Evolutionary conservation across 2,329 filamentous ascomycete genomes (phyloP), one percentile per base, ranked within the genome.

Genomic region (Fusarium sp.): DNA sequence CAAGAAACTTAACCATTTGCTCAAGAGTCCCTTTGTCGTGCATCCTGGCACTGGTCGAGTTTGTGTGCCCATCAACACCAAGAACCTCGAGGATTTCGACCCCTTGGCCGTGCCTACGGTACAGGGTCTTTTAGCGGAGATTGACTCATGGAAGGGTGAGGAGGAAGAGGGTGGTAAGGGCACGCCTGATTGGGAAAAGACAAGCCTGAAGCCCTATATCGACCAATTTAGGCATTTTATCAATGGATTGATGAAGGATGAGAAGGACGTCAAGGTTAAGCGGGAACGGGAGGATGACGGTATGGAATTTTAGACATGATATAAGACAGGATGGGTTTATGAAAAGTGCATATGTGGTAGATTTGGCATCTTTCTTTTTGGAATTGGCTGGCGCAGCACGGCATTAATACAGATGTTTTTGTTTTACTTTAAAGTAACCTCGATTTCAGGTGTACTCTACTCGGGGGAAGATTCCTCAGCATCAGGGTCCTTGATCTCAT

Each of bases 1-100:
- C 76, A 98, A 98, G 84, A 97, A 97, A 78, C 88, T 97, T 58
- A 98, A 97, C 82, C 96, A 99, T 86, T 88, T 99, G 85, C 89
- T 99, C 72, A 99, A 99, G 79, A 94, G 91, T 65, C 96, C 96
- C 1, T 99, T 99, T 75, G 95, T 97, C 63, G 90, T 99, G 37
- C 96, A 99, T 77, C 96, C 96, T 0, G 94, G 94, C 19, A 99
- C 96, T 0, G 95, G 96, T 1, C 84, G 95, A 55, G 93, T 99
- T 8, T 99, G 96, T 82, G 96, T 99, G 51, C 96, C 96, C 3
- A 98, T 99, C 74, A 92, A 98, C 76, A 87, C 89, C 2, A 82
- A 75, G 49, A 84, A 81, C 7, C 86, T 95, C 1, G 93, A 96
- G 48, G 86, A 90, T 5, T 99, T 99, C 74, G 92, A 98, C 75